Evolutionary conservation across 2,329 filamentous ascomycete species (phyloP).

Genomic region (Arachnopeziza araneosa): DNA sequence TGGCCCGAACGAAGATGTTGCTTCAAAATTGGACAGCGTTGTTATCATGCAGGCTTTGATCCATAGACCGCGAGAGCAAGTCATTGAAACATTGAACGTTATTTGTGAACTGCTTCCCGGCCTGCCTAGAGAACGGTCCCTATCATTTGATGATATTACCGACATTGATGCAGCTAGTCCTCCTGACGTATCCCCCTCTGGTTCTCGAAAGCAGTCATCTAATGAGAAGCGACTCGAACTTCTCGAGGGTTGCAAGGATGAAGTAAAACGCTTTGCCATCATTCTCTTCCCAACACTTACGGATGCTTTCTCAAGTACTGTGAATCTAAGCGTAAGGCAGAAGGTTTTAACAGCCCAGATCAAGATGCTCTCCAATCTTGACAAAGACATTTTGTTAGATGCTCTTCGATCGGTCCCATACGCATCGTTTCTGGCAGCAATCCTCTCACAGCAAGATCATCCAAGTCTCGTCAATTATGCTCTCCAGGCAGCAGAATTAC

Average conservation of each 20-base stretch:
- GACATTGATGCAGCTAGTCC: conserved; percentile 38
- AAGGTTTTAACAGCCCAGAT: conserved; percentile 94
- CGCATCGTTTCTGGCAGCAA: conserved; percentile 90
- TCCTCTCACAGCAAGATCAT: conserved; percentile 92
- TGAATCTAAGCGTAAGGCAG: conserved; percentile 89
- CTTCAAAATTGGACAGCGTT: conserved; percentile 87
- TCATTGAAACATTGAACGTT: conserved; percentile 95
- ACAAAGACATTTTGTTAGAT: conserved; percentile 76
- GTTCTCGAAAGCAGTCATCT: conserved; percentile 48
- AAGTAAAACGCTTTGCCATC: conserved; percentile 87
- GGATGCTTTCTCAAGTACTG: conserved; percentile 94
- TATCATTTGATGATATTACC: conserved; percentile 40
- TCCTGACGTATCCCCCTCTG: conserved; percentile 37
- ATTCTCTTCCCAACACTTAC: conserved; percentile 93
- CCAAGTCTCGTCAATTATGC: conserved; percentile 79
- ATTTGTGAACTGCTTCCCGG: conserved; percentile 89
- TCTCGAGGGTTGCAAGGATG: conserved; percentile 72
- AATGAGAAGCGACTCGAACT: conserved; percentile 80
- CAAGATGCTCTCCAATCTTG: conserved; percentile 97
- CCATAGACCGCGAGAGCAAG: conserved; percentile 89
- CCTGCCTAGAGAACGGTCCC: conserved; percentile 52
- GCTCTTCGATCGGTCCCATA: conserved; percentile 85
- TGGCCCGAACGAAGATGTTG: conserved; percentile 67
- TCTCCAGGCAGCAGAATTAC: conserved; percentile 81
- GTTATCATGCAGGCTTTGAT: conserved; percentile 98